Evolutionary conservation across 2,329 filamentous ascomycete species (phyloP), one percentile per base, ranked within the genome.

Genomic region (Herpotrichia juniperi): DNA sequence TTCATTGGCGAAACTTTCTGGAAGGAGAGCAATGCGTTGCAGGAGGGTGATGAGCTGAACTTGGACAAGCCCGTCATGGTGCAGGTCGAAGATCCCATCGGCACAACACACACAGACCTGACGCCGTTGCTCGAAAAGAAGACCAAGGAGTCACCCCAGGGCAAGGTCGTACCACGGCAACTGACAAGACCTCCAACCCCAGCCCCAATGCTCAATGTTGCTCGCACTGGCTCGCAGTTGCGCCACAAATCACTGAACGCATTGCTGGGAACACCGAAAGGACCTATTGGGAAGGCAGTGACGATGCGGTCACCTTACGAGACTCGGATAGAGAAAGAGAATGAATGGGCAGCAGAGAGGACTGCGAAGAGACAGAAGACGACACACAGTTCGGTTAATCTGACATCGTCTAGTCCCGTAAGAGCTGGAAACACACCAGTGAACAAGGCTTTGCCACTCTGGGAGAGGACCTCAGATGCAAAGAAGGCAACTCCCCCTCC

Each of bases 1-100:
- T 91, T 88, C 59, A 82, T 97, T 24, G 93, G 92, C 2, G 93
- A 96, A 70, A 85, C 86, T 26, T 91, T 96, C 74, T 94, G 90
- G 87, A 85, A 86, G 37, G 81, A 86, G 40, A 82, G 83, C 46
- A 82, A 81, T 31, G 82, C 83, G n/a, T 77, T 96, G 19, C 83
- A 84, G 28, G 89, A 94, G 53, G 93, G 92, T 5, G 90, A 96
- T 55, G 91, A 96, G 72, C 71, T 97, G 46, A 81, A 86, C 50
- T 78, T 97, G 46, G 91, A 96, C 61, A 83, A 87, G 44, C 88
- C 87, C 42, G 83, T 90, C 24, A 81, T 96, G 51, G 88, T 97
- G 10, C 87, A 96, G 72, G 90, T 96, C 1, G 83, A 84, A 21
- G 91, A 96, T 51, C 83, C 82, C 32, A 78, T 89, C n/a, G 90